Base-by-base conservation (phyloP, 176 grass and related monocot genomes). In the Paspalum notatum region DNA sequence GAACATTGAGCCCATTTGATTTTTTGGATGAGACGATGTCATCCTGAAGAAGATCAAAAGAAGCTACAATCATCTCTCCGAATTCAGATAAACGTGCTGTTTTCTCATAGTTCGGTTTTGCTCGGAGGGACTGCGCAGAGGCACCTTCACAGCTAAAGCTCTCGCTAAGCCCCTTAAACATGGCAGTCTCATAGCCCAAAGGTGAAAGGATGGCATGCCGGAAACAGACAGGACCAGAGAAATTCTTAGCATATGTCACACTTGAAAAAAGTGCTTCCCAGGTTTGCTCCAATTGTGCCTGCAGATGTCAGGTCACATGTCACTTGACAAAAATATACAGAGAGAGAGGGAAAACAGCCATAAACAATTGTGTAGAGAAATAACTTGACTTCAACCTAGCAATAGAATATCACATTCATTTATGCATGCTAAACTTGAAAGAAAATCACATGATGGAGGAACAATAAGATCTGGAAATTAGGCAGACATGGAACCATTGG, bases 161-260 rank as follows among this genome's bases (percentile, higher is more conserved):
- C 68, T 99, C 60, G n/a, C 75, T 88, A 63, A 99, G 96, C 13
- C 96, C 96, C 94, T 91, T 99, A 79, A 99, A 99, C 22, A 99
- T 50, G 81, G 89, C 93, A 69, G 92, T 99, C 67, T 99, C 96
- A 80, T 99, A 99, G 51, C 96, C 96, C 81, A 99, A 81, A 21
- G 96, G 96, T 76, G 96, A 95, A 83, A 99, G 73, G 86, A 99
- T 71, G 51, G 79, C 88, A 84, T 88, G 96, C 24, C 88, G 86
- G 73, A 99, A 99, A 85, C 96, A 99, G 68, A 99, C 93, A 51
- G 96, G 89, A 46, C 89, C 86, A 50, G 88, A 86, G 72, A 99
- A 99, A 82, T 91, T 92, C 75, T 99, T 99, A 41, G 82, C 85
- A 91, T 99, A 99, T 71, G 86, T 81, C 73, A 95, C 60, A 66